Base-by-base conservation (phyloP, 495 filamentous ascomycete species). In the Lichenothelia convexa region DNA sequence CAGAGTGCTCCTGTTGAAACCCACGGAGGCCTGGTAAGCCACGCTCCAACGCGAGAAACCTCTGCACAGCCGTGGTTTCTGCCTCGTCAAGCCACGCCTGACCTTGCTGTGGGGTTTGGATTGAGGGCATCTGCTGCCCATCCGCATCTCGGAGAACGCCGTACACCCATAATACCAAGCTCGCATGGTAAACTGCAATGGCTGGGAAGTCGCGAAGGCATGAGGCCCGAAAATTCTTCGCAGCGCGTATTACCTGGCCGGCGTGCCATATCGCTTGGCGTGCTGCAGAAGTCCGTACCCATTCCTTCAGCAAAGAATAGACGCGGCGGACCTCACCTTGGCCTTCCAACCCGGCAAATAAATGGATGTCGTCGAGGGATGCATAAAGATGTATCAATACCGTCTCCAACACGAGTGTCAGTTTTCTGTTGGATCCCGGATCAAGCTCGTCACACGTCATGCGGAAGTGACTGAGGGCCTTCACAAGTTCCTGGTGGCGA, bases 331-430 rank as follows among this genome's bases (percentile, higher is more conserved):
- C 66, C 45, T 74, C 70, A 34, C 73, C 66, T 37, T 70, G 66
- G 36, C 71, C 73, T 35, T 74, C 68, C 26, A 73, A 69, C 0
- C 71, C 71, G 0, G 70, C 67, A 35, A 77, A 74, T 1, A 71
- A 62, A 39, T 80, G 72, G 0, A 78, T 60, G 34, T 77, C 72
- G 34, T 75, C 73, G 0, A 75, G 58, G 0, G 70, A 69, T 40
- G 72, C 63, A 48, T 75, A 58, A 0, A 78, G 52, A 41, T 70
- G 62, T 61, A 77, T 68, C 5, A 68, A 54, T 1, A 74, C 51
- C 0, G 73, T 53, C 39, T 77, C 64, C 3, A 70, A 50, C 1
- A 74, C 44, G 4, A 76, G 48, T n/a, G n/a, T n/a, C n/a, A n/a
- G n/a, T n/a, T n/a, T n/a, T n/a, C n/a, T n/a, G n/a, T n/a, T n/a